phyloP scores from a whole-genome alignment of 106 monocot species.

The Allium sativum region DNA sequence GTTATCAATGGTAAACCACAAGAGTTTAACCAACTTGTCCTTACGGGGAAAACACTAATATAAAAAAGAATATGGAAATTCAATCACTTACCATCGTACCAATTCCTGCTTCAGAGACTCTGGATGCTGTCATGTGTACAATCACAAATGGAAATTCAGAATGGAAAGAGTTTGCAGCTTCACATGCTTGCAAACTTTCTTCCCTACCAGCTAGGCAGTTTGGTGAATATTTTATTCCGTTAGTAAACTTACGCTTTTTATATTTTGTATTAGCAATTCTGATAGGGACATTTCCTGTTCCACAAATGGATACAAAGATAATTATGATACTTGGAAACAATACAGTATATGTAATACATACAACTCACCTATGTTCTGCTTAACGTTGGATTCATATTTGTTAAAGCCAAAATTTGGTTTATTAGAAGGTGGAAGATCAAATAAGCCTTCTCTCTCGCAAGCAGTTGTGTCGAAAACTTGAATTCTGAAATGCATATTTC shows the following conservation, averaged over 20 bases:
- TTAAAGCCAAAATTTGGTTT: not conserved
- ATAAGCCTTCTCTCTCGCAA: conserved; percentile 18
- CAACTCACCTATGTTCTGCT: not conserved
- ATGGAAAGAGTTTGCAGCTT: conserved; percentile 2
- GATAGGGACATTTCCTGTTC: not conserved
- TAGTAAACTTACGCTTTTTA: not conserved
- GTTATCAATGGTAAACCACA: too few relatives aligned
- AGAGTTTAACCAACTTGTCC: too few relatives aligned
- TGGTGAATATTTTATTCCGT: not conserved
- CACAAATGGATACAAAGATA: not conserved
- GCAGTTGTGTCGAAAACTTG: conserved; percentile 22
- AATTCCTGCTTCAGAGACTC: not conserved
- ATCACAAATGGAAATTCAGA: conserved; percentile 7
- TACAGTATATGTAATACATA: not conserved
- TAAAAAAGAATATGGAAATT: too few relatives aligned
- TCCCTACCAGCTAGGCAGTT: not conserved
- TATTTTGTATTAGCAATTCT: not conserved
- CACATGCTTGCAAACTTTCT: not conserved
- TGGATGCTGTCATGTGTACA: conserved; percentile 1
- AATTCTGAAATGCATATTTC: conserved; percentile 19
- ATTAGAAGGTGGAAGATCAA: not conserved
- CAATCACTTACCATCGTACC: conserved; percentile 1
- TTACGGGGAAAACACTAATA: too few relatives aligned
- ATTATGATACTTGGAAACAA: not conserved
- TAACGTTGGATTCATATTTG: not conserved